Evolutionary conservation across 2,329 filamentous ascomycete genomes (phyloP), one percentile per base, ranked within the genome.

Genomic region (Cladosporium velox): DNA sequence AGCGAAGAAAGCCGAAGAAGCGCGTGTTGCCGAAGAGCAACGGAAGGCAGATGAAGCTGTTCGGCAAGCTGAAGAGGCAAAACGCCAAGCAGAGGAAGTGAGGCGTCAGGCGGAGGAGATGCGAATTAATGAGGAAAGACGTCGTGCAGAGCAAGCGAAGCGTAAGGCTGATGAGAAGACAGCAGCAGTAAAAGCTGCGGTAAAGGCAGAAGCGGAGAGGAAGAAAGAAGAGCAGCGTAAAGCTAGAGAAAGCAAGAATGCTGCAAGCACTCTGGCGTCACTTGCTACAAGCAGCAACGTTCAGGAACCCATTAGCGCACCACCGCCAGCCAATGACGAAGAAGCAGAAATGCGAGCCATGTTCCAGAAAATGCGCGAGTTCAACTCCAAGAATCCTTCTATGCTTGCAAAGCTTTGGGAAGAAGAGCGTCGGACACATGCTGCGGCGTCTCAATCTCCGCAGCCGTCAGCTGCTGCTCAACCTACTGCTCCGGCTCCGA

Each of bases 331-430:
- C 2, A 77, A 77, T 44, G 77, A 77, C 26, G 80, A 85, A 59
- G 84, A 84, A 67, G 74, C 76, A 1, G 81, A 86, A 70, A 85
- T 87, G 75, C 81, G 82, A 65, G 77, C 78, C 1, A 82, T 87
- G 80, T 84, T 87, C 75, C 80, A 84, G 41, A 86, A 84, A 70
- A 87, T 88, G 84, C 79, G 84, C 47, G 81, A 86, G 67, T 82
- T 86, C 66, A 86, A 86, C 67, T 76, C 76, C 30, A 83, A 83
- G 70, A 84, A 88, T 69, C 86, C 86, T 3, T 75, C 77, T 12
- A 77, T 86, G 65, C 82, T 88, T 60, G 82, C 84, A 28, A 81
- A 69, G 61, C 80, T 88, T 10, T 87, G 85, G 85, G 84, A 86
- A 65, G 76, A 86, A 77, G 79, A 87, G 78, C 72, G 82, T 51